phyloP scores from a whole-genome alignment of 2,329 filamentous ascomycete species.

The Fusarium bactridioides region DNA sequence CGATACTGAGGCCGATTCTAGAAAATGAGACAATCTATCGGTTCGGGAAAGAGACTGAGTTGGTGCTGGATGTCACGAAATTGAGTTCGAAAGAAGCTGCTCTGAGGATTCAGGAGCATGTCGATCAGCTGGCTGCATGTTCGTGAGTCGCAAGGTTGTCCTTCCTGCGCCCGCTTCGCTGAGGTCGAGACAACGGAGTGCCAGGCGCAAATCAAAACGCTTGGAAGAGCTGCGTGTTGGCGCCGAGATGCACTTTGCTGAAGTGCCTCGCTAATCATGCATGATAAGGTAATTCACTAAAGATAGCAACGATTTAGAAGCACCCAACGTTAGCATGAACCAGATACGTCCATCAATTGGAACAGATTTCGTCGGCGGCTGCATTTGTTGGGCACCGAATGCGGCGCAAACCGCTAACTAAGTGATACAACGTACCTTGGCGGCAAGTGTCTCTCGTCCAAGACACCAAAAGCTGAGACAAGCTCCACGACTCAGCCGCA shows the following conservation, averaged over 20 bases:
- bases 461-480: background rate
- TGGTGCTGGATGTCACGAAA: background rate
- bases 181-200: background rate
- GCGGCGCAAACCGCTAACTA: background rate
- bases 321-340: background rate
- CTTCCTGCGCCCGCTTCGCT: background rate
- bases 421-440: background rate
- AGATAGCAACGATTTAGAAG: background rate
- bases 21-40: background rate
- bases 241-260: accelerated
- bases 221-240: background rate
- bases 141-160: background rate
- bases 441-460: background rate
- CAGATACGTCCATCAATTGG: background rate
- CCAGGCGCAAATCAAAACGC: background rate
- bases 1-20: background rate
- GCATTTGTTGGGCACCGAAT: background rate
- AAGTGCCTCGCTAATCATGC: background rate
- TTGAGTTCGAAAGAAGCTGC: background rate
- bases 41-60: accelerated
- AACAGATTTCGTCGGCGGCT: background rate
- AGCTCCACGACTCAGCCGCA: background rate
- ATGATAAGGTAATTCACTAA: background rate
- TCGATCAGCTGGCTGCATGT: background rate
- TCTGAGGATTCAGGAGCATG: background rate